Conservation (phyloP, 768 basidiomycete species). For the Macrocybe gigantea region DNA sequence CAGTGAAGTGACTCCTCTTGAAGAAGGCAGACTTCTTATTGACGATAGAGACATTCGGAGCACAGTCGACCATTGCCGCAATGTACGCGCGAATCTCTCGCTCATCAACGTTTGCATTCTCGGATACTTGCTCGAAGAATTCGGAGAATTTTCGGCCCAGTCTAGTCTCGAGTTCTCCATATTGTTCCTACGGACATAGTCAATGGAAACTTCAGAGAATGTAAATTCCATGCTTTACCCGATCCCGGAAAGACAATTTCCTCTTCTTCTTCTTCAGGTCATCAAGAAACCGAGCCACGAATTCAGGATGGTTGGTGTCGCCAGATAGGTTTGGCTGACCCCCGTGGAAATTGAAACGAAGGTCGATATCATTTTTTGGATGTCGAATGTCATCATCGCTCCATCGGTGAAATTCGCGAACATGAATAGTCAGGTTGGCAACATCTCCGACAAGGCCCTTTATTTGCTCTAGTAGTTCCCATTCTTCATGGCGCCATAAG, state of each 20-base stretch:
- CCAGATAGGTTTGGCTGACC: too few relatives aligned
- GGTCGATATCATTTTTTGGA: not conserved
- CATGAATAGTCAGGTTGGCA: not conserved
- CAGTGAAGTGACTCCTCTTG: conserved; percentile 1
- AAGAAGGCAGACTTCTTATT: conserved; percentile 1
- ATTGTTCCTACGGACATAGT: conserved; percentile 1
- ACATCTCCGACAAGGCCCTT: not conserved
- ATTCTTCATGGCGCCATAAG: not conserved
- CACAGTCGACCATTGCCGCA: not conserved
- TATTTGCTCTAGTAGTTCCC: not conserved
- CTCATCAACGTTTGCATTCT: not conserved
- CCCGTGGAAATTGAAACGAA: too few relatives aligned
- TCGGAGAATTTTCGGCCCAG: not conserved
- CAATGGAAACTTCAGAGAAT: not conserved
- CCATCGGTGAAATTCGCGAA: conserved; percentile 1
- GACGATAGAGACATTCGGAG: not conserved
- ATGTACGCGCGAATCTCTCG: not conserved
- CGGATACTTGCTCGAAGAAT: not conserved
- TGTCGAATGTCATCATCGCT: not conserved
- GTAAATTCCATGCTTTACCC: not conserved
- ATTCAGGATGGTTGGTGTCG: not conserved
- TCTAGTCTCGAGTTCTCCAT: not conserved
- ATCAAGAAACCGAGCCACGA: not conserved
- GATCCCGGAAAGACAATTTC: not conserved
- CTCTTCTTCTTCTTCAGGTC: not conserved